Evolutionary conservation across 2,329 filamentous ascomycete genomes (phyloP).

Genomic region (Pseudogymnoascus sp.): DNA sequence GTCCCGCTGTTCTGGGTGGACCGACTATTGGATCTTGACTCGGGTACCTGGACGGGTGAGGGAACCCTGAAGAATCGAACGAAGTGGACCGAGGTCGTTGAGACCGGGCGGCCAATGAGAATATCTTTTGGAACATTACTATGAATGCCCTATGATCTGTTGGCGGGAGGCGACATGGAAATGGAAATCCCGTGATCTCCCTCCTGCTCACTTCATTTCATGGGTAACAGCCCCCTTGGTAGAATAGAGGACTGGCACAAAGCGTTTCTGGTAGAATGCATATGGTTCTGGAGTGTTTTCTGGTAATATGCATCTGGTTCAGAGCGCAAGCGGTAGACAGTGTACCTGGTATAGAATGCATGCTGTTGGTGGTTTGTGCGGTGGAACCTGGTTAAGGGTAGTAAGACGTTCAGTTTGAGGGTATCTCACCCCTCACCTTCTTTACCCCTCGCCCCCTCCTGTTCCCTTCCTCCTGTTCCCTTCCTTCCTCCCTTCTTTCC

Average conservation of each 20-base stretch:
- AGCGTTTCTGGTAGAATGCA: neutral
- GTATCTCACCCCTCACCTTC: neutral
- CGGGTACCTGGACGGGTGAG: neutral
- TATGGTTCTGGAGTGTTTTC: neutral
- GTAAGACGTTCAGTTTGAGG: neutral
- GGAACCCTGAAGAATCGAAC: neutral
- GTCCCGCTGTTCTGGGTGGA: conserved; percentile 4
- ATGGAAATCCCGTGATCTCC: neutral
- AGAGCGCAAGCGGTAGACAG: neutral
- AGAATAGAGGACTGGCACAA: neutral
- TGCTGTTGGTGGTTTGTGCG: neutral
- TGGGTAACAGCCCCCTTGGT: neutral
- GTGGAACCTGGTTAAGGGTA: neutral
- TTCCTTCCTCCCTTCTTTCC: neutral
- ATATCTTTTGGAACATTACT: neutral
- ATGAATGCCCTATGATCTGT: conserved; percentile 5
- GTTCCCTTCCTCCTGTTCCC: neutral
- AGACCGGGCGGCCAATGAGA: conserved; percentile 1
- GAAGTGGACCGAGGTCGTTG: neutral
- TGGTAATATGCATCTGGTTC: neutral
- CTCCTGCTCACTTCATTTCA: neutral
- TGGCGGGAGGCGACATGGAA: neutral
- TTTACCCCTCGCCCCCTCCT: neutral
- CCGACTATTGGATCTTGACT: conserved; percentile 7
- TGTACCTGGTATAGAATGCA: neutral